A percentile compares a stretch with the other conserved stretches of the same genome.
These are phyloP conservation scores for Quercus engelmannii DNA, from an alignment of 306 rosid genomes.

Conservation along the genomic window DNA sequence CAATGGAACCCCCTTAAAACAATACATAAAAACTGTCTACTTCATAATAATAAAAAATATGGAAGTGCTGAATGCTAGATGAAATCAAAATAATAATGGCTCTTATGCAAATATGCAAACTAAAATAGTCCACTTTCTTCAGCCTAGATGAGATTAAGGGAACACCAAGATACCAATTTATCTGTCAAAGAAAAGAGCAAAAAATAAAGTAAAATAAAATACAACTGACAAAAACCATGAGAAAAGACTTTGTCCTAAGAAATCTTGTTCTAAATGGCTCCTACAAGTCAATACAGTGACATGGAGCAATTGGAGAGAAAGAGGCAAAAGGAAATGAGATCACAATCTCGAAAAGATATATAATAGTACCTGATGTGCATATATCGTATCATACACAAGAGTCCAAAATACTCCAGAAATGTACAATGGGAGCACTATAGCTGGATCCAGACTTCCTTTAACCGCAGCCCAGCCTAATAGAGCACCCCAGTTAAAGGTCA, in stretches of 20 bases:
- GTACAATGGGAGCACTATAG: conserved; percentile 78
- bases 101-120: neutral
- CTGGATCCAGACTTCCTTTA: conserved; percentile 74
- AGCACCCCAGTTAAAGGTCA: conserved; percentile 96
- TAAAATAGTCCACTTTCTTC: neutral
- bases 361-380: conserved; percentile 87
- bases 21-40: neutral
- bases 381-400: conserved; percentile 87
- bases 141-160: too few relatives aligned
- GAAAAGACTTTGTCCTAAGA: neutral
- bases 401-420: conserved; percentile 90
- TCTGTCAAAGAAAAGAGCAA: neutral
- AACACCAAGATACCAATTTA: neutral
- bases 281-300: neutral
- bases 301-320: neutral
- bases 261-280: neutral
- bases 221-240: neutral
- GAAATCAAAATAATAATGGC: neutral
- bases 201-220: neutral
- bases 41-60: neutral
- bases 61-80: neutral
- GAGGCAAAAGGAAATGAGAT: conserved; percentile 11
- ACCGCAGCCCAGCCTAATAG: conserved; percentile 91
- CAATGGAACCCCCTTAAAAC: neutral
- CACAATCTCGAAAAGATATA: neutral